Base-by-base conservation (phyloP, 2,329 filamentous ascomycete genomes). In the Cytospora piceicola region DNA sequence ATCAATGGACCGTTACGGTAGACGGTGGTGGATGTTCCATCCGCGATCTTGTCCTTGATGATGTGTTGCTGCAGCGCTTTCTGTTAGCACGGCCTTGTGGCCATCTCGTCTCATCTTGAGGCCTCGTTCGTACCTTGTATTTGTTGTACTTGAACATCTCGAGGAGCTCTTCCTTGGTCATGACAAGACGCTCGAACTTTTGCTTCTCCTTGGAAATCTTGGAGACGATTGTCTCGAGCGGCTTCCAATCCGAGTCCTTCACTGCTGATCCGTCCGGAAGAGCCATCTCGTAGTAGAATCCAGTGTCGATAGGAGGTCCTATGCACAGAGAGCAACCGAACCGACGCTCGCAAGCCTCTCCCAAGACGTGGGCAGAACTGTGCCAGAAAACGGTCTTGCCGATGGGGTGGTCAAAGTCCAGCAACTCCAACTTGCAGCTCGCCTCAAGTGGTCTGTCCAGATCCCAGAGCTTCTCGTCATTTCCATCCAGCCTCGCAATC, bases 121-220 rank as follows among this genome's bases (percentile, higher is more conserved):
- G 46, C 11, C 46, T 49, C 1, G 53, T 53, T 49, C 1, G 53
- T 53, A 68, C 66, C 86, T 98, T 98, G 84, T 97, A 98, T 77
- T 95, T 95, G 85, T 96, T 97, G 84, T 96, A 96, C 72, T 89
- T 88, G 83, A 98, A 98, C 92, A 98, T 97, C 77, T 97, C 93
- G 61, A 95, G 86, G 59, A 98, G 85, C 71, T 98, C 90, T 63
- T 94, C 91, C 80, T 98, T 98, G 70, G 91, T 91, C 75, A 97
- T 86, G 70, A 90, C 90, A 57, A 98, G 82, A 67, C 95, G 89
- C 82, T 97, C 91, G 76, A 98, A 98, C 60, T 89, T 89, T 79
- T 98, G 94, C 84, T 96, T 97, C 80, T 97, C 94, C 83, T 97
- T 97, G 79, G 96, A 92, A 70, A 95, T 93, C 75, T 89, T 90